Evolutionary conservation across 768 basidiomycete genomes (phyloP), one percentile per base, ranked within the genome.

Genomic region (button mushroom (Agaricus bisporus)): DNA sequence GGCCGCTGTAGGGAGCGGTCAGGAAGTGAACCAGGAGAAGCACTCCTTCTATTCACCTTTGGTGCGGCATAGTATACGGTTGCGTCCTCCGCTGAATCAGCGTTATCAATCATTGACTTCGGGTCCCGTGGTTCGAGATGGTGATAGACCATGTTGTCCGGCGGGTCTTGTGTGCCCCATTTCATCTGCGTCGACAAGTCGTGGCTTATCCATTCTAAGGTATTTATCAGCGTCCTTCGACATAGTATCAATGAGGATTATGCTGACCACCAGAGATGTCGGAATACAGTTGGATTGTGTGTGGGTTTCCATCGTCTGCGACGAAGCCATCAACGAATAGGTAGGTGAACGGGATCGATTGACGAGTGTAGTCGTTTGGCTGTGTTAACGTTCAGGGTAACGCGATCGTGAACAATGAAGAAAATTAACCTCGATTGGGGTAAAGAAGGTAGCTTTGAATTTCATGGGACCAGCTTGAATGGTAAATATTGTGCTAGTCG

Each of bases 311-410:
- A 56, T 79, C 77, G 3, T 55, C 67, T 5, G 75, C 66, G 14
- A 36, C 11, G n/a, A 57, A 58, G 10, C 63, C 72, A n/a, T 71
- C 64, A 3, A 78, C 54, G 25, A 67, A 62, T 48, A 80, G 59
- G 52, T 80, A 79, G 1, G 71, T 69, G 60, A 79, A 77, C 0
- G 82, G 81, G 15, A 79, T 66, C 4, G 80, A 83, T 56, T 81
- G 80, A 22, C 67, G 70, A 17, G 71, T 68, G 38, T 76, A 66
- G 55, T 81, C 76, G 10, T 58, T 56, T 9, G 76, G 76, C 80
- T 81, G 52, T 17, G 4, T 12, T 45, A 5, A 18, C 29, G 14
- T 32, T 43, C 29, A 22, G 4, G 22, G 22, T n/a, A 26, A 14
- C 10, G 15, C 50, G 10, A 20, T 41, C n/a, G 18, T 37, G 45